Evolutionary conservation across 768 basidiomycete genomes (phyloP).

Genomic region (Psilocybe tampanensis): DNA sequence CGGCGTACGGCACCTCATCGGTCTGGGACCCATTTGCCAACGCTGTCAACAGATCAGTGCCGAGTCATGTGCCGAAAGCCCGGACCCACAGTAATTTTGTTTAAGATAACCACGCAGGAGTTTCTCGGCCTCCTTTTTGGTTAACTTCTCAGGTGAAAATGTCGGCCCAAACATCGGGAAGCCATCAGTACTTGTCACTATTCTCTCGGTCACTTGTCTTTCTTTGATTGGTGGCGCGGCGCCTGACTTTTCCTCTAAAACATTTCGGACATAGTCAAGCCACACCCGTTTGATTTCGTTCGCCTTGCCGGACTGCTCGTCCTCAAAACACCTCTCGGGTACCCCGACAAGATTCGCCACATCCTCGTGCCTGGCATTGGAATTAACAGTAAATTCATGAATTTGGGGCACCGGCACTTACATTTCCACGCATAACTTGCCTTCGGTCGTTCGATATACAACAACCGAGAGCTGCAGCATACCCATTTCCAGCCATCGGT

Average conservation of each 20-base stretch:
- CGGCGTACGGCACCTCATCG: background rate
- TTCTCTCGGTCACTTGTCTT: background rate
- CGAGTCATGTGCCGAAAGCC: background rate
- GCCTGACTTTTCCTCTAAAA: background rate
- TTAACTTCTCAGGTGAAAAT: background rate
- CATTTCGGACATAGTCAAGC: background rate
- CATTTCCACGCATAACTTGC: too few relatives aligned
- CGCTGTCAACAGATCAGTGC: background rate
- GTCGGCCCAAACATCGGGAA: background rate
- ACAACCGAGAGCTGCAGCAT: too few relatives aligned
- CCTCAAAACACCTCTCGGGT: background rate
- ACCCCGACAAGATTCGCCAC: background rate
- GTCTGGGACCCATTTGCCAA: background rate
- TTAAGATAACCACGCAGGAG: background rate
- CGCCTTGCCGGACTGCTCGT: background rate
- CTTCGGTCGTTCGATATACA: too few relatives aligned
- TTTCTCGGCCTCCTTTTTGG: background rate
- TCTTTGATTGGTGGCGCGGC: background rate
- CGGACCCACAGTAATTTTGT: background rate
- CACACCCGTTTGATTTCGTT: background rate
- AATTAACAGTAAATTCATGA: too few relatives aligned
- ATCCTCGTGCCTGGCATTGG: background rate
- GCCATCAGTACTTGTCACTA: background rate
- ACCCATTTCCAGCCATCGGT: too few relatives aligned
- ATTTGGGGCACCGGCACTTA: too few relatives aligned